These are phyloP conservation scores for Yamadazyma dendronema DNA, from an alignment of 1,139 yeast genomes.

Conservation along the genomic window DNA sequence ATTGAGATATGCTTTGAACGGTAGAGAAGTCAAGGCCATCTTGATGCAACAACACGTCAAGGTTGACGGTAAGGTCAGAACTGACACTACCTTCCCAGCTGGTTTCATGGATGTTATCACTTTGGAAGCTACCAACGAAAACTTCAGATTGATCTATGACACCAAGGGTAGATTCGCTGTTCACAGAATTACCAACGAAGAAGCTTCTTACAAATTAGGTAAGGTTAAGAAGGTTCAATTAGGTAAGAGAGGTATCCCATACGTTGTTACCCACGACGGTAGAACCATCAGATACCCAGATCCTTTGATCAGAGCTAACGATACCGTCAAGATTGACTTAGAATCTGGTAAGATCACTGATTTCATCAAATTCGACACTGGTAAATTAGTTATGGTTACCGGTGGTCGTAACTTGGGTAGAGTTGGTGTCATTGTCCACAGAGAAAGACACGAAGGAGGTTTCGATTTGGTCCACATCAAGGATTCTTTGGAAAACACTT, in stretches of 20 bases:
- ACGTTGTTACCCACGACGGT: slow-evolving; percentile 98
- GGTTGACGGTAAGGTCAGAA: slow-evolving; percentile 99
- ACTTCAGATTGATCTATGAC: slow-evolving; percentile 98
- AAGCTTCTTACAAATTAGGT: slow-evolving; percentile 96
- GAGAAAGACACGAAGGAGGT: slow-evolving; percentile 99
- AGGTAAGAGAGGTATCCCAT: slow-evolving; percentile 98
- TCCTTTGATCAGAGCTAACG: slow-evolving; percentile 93
- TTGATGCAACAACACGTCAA: slow-evolving; percentile 98
- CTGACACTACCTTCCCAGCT: slow-evolving; percentile 97
- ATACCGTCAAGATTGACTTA: slow-evolving; percentile 94
- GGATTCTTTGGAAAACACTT: slow-evolving; percentile 95
- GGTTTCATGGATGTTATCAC: slow-evolving; percentile 99
- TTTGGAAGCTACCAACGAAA: slow-evolving; percentile 96
- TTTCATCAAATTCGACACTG: slow-evolving; percentile 91
- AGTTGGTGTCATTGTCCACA: slow-evolving; percentile 97
- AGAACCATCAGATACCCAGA: slow-evolving; percentile 99
- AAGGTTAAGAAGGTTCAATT: slow-evolving; percentile 97
- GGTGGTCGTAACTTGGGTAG: slow-evolving; percentile 99
- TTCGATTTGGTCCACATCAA: slow-evolving; percentile 98
- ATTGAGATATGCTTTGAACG: slow-evolving; percentile 98
- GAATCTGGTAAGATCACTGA: slow-evolving; percentile 93
- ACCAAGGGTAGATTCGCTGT: slow-evolving; percentile 98
- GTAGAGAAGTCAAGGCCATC: slow-evolving; percentile 99
- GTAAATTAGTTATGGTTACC: slow-evolving; percentile 94
- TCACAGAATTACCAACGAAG: slow-evolving; percentile 98